Percentiles rank a stretch among this genome's conserved stretches.
These are phyloP conservation scores for Bromus sterilis DNA, from an alignment of 176 grass and related monocot genomes.

Conservation along the genomic window DNA sequence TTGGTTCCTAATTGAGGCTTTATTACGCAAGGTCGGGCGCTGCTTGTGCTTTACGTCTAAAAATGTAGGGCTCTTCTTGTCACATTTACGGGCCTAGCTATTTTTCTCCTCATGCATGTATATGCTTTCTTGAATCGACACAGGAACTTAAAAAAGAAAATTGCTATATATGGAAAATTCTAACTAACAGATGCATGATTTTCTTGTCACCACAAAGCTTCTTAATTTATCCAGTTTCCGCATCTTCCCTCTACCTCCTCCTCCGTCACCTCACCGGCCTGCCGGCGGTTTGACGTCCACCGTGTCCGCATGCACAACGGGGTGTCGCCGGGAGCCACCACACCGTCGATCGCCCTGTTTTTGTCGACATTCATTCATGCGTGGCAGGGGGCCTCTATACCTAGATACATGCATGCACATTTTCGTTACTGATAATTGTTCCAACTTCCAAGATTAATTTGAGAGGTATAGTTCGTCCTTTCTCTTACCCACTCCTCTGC, in stretches of 20 bases:
- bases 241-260: background rate
- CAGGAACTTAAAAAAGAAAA: conserved; percentile 19
- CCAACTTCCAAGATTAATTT: background rate
- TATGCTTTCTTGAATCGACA: background rate
- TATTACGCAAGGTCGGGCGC: background rate
- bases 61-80: background rate
- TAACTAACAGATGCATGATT: conserved; percentile 26
- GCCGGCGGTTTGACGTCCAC: conserved; percentile 22
- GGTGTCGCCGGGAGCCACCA: background rate
- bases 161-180: conserved; percentile 22
- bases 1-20: background rate
- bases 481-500: no score
- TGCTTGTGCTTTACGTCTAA: background rate
- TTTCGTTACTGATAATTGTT: background rate
- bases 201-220: background rate
- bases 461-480: background rate
- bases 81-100: background rate
- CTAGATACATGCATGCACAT: background rate
- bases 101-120: background rate
- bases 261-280: background rate
- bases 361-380: background rate
- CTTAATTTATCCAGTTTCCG: background rate
- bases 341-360: background rate
- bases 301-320: conserved; percentile 4
- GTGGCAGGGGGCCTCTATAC: background rate